Base-by-base conservation (phyloP, 129 eudicot genomes). In the Saussurea involucrata region DNA sequence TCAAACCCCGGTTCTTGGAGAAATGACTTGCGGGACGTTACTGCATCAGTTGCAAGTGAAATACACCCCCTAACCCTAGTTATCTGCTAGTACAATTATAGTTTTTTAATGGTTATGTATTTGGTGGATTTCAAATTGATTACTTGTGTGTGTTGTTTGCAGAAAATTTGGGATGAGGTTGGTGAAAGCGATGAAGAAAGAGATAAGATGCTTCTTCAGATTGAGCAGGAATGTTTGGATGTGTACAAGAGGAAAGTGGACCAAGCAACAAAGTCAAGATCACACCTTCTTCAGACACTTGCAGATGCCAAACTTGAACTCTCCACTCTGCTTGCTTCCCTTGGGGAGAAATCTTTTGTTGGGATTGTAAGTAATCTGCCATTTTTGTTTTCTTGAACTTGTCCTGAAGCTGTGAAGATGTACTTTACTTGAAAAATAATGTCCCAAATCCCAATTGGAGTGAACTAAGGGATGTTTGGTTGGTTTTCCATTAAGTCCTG, bases 101-200 rank as follows among this genome's bases (percentile, higher is more conserved):
- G 31, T 7, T 8, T 46, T n/a, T 49, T 49, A 49, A 60, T 20
- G 6, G 12, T 60, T 21, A 2, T 60, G 25, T 21, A 2, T 60
- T 60, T 57, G 4, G 70, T 36, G 17, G 70, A 3, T 18, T n/a
- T 18, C 8, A 20, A 65, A 33, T 21, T 79, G 49, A 20, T 36
- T 6, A 57, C 67, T 22, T 21, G 17, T 78, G 33, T 71, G 81
- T 72, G 25, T 9, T 69, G 2, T 74, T 87, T 40, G 80, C 92
- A 95, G 98, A 91, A 85, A 95, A 95, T 91, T 67, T 95, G 98
- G 98, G 98, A 92, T 61, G 98, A 94, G 76, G 96, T 94, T 27
- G 98, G 98, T 76, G 98, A 95, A 79, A 91, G 80, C 58, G 98
- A 95, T 17, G 96, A 90, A 20, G 97, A 88, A 71, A 81, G 97